Evolutionary conservation across 371 early-diverging fungal species (phyloP).

Genomic region (Mortierella sp.): DNA sequence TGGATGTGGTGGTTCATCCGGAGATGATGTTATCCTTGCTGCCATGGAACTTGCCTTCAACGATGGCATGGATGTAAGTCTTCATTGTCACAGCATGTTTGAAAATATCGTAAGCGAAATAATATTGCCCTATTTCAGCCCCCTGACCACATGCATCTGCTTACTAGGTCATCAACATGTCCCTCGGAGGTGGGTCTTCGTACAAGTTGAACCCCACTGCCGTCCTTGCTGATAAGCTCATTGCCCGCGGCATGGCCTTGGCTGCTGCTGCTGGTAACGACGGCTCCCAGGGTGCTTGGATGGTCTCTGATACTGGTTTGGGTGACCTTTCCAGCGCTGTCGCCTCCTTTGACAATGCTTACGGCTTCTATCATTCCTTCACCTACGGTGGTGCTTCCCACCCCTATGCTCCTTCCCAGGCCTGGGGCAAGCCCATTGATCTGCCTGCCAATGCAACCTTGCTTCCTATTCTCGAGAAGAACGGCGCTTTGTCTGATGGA

Average conservation of each 20-base stretch:
- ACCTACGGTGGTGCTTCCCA: constrained; percentile 8
- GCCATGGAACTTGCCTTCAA: constrained; percentile 70
- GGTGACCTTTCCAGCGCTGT: constrained; percentile 71
- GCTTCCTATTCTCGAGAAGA: constrained; percentile 28
- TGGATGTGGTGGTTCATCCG: constrained; percentile 65
- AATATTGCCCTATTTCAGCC: background rate
- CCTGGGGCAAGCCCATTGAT: constrained; percentile 18
- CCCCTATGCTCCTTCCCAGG: constrained; percentile 20
- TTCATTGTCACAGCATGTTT: background rate
- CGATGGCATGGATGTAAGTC: constrained; percentile 64
- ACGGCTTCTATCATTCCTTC: constrained; percentile 42
- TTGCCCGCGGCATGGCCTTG: constrained; percentile 57
- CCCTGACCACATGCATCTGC: background rate
- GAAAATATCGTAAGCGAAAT: background rate
- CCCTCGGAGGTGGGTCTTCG: constrained; percentile 69
- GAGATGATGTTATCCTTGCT: constrained; percentile 66
- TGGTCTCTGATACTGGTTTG: constrained; percentile 72
- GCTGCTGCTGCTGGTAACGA: constrained; percentile 79
- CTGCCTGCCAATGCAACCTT: constrained; percentile 18
- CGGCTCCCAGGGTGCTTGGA: constrained; percentile 73
- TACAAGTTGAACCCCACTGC: constrained; percentile 61
- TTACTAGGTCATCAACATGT: constrained; percentile 68
- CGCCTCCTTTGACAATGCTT: constrained; percentile 78
- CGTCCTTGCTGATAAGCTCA: constrained; percentile 57
- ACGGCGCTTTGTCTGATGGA: constrained; percentile 55